Percentiles rank a stretch among this genome's conserved stretches.
phyloP scores from a whole-genome alignment of 805 yeast species.

The Yarrowia porcina region DNA sequence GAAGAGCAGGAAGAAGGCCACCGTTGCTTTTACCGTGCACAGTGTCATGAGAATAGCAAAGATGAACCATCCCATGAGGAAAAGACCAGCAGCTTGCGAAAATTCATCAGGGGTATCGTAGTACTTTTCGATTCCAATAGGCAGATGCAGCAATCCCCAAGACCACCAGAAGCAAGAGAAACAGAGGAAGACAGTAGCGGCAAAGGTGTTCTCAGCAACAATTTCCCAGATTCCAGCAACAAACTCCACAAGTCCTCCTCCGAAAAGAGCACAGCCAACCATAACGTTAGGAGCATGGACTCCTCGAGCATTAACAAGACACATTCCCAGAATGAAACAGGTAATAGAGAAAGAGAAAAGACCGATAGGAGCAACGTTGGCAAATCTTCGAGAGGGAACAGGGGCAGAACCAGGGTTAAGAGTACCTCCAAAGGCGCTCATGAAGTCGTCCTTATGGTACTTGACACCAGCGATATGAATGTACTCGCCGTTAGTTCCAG shows the following conservation, averaged over 20 bases:
- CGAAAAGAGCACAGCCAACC: slow-evolving; percentile 56
- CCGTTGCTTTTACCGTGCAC: slow-evolving; percentile 61
- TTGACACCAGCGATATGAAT: slow-evolving; percentile 64
- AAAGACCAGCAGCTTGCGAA: slow-evolving; percentile 56
- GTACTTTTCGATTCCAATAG: slow-evolving; percentile 49
- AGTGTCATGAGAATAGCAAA: slow-evolving; percentile 54
- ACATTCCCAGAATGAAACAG: slow-evolving; percentile 53
- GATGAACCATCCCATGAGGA: slow-evolving; percentile 59
- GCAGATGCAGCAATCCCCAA: slow-evolving; percentile 54
- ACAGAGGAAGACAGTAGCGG: slow-evolving; percentile 47
- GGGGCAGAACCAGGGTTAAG: slow-evolving; percentile 15
- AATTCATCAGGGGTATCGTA: slow-evolving; percentile 37
- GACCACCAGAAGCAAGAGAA: slow-evolving; percentile 65
- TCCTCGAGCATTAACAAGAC: slow-evolving; percentile 56
- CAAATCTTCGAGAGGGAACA: slow-evolving; percentile 49
- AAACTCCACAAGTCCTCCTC: slow-evolving; percentile 58
- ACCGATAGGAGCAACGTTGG: slow-evolving; percentile 64
- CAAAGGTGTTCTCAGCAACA: slow-evolving; percentile 62
- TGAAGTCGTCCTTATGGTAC: slow-evolving; percentile 56
- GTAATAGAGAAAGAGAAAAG: slow-evolving; percentile 56
- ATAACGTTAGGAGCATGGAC: slow-evolving; percentile 52
- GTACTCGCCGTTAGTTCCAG: slow-evolving; percentile 55
- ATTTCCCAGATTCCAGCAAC: slow-evolving; percentile 66
- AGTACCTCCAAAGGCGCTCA: slow-evolving; percentile 50
- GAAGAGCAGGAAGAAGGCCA: slow-evolving; percentile 57